phyloP scores from a whole-genome alignment of 371 early-diverging fungal genomes.

The Nematocida parisii region DNA sequence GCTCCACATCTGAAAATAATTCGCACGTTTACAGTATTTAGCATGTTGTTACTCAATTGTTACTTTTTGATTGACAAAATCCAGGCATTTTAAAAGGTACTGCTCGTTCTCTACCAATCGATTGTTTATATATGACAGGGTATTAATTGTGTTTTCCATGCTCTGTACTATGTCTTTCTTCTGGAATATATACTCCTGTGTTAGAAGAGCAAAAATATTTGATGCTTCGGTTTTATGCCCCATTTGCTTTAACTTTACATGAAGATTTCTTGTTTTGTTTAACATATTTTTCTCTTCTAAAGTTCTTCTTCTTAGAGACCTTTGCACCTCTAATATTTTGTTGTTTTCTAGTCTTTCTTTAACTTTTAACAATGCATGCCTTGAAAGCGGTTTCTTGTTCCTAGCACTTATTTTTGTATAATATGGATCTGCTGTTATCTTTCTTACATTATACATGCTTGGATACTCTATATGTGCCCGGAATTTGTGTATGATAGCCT shows the following conservation, averaged over 20 bases:
- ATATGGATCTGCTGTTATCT: conserved; percentile 1
- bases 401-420: conserved; percentile 8
- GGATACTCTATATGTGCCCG: background rate
- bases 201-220: conserved; percentile 23
- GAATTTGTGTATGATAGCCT: conserved; percentile 16
- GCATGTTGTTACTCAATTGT: background rate
- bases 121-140: background rate
- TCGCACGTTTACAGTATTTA: too few species aligned
- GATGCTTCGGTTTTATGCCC: conserved; percentile 40
- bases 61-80: conserved; percentile 15
- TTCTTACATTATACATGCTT: background rate
- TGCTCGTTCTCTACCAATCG: background rate
- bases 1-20: too few species aligned
- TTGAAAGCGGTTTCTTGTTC: background rate
- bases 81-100: conserved; percentile 37
- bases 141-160: conserved; percentile 17
- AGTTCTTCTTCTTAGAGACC: background rate
- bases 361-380: background rate
- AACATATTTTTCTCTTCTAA: conserved; percentile 8
- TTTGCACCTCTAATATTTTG: background rate
- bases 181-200: conserved; percentile 29
- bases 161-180: conserved; percentile 30
- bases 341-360: conserved; percentile 2
- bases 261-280: conserved; percentile 14
- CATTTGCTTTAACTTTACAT: conserved; percentile 37